phyloP scores from a whole-genome alignment of 345 rosid genomes.

The Ceriops zippeliana region DNA sequence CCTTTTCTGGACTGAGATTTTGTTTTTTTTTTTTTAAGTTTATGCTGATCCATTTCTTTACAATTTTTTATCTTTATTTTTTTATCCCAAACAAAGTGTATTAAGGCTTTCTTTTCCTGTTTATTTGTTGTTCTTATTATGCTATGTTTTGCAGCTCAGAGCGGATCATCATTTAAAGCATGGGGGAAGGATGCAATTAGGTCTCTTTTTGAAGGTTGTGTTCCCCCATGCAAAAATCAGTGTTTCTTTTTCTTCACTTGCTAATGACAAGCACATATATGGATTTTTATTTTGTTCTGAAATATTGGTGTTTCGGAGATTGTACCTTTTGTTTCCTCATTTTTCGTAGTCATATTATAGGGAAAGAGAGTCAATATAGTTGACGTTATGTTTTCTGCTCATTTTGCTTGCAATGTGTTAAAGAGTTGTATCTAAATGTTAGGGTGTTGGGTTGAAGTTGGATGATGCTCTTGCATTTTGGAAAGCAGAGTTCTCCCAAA shows the following conservation, averaged over 20 bases:
- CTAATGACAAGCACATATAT: too few relatives aligned
- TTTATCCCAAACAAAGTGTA: neutral
- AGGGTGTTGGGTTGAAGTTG: conserved; percentile 90
- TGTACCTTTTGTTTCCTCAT: neutral
- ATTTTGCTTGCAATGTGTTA: neutral
- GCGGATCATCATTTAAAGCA: conserved; percentile 97
- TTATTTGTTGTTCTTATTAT: conserved; percentile 8
- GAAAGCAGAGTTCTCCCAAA: conserved; percentile 84
- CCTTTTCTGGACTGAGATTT: neutral
- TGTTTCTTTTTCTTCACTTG: neutral
- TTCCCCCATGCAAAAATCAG: neutral
- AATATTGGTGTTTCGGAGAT: neutral
- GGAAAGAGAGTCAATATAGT: neutral
- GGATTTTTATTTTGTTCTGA: too few relatives aligned
- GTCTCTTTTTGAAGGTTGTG: conserved; percentile 83
- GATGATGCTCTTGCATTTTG: conserved; percentile 95
- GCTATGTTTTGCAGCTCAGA: conserved; percentile 50
- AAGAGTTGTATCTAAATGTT: conserved; percentile 8
- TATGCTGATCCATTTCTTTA: neutral
- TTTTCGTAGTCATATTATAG: neutral
- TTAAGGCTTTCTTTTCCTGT: neutral
- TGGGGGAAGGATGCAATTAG: conserved; percentile 97
- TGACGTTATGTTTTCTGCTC: neutral
- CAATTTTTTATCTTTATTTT: neutral
- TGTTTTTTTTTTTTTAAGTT: neutral